Evolutionary conservation across 2,329 filamentous ascomycete species (phyloP).

Genomic region (Chaetomiaceae sp.): DNA sequence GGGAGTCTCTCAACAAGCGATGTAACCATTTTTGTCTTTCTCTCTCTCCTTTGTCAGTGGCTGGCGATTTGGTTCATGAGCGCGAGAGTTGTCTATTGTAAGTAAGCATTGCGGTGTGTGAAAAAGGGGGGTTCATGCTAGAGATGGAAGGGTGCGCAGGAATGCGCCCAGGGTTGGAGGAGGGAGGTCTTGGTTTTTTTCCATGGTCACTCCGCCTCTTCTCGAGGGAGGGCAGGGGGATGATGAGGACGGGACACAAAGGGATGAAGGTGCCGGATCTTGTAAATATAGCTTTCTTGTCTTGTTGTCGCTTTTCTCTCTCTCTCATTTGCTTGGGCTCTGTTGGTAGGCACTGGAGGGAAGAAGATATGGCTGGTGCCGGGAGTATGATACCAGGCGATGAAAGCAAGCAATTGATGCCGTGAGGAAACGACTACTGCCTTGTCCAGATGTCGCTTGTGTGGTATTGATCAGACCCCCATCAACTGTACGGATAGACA

Average conservation of each 20-base stretch:
- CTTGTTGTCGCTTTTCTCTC: neutral
- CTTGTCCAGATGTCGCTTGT: neutral
- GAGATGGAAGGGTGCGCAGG: neutral
- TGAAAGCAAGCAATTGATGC: neutral
- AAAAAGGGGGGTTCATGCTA: constrained; percentile 1
- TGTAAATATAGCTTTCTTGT: constrained; percentile 8
- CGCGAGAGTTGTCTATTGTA: neutral
- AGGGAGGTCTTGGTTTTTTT: constrained; percentile 2
- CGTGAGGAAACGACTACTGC: neutral
- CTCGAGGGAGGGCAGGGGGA: neutral
- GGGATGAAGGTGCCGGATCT: constrained; percentile 6
- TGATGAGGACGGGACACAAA: neutral
- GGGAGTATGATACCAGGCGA: neutral
- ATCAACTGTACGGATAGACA: no score
- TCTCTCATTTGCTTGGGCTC: neutral
- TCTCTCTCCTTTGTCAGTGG: neutral
- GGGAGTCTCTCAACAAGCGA: neutral
- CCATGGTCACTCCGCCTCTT: neutral
- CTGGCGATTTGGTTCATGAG: neutral
- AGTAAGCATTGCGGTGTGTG: constrained; percentile 7
- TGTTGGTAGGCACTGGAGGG: neutral
- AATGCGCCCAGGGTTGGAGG: no score
- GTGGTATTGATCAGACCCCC: neutral
- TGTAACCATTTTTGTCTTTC: neutral
- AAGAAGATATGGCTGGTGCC: neutral